Evolutionary conservation across 805 yeast species (phyloP), one percentile per base, ranked within the genome.

Genomic region (Lipomyces mesembrius): DNA sequence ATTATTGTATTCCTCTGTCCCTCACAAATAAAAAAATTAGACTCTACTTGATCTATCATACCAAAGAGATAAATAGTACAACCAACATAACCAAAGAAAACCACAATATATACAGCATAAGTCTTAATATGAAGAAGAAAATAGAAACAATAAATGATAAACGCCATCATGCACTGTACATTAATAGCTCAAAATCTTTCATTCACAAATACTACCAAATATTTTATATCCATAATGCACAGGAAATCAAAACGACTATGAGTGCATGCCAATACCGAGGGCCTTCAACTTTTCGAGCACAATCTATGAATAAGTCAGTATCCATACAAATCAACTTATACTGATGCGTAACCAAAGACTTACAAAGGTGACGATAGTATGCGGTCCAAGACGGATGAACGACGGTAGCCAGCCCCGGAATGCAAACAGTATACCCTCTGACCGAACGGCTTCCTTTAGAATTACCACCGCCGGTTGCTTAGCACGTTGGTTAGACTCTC

Each of bases 351-450:
- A 22, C 20, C 52, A 2, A 22, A 1, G 17, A 59, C 71, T 49
- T 59, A 67, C 71, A 59, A 80, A 80, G 3, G 82, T 80, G 37
- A 80, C 76, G 58, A 80, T 79, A 0, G 83, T 80, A 63, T 80
- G 83, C 46, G 97, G 97, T 0, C 96, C 97, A 69, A 91, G 82
- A 75, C 97, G 85, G 6, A 91, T 84, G 75, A 91, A 91, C 55
- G 95, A 87, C 39, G 97, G 97, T 49, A 89, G 79, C 97, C 97
- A 91, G 32, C 97, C 97, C 77, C 96, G 83, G 79, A 91, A 91
- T 88, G 91, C 85, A 79, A 92, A 92, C 0, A 87, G 83, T 14
- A 85, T 81, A 27, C 97, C 97, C 77, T 91, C 97, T 12, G 74
- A 79, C 69, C 82, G 83, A 22, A 91, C 82, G 0, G 94, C 90